These are phyloP conservation scores for Phytophthora pini DNA, from an alignment of 352 stramenopile genomes.

Conservation along the genomic window DNA sequence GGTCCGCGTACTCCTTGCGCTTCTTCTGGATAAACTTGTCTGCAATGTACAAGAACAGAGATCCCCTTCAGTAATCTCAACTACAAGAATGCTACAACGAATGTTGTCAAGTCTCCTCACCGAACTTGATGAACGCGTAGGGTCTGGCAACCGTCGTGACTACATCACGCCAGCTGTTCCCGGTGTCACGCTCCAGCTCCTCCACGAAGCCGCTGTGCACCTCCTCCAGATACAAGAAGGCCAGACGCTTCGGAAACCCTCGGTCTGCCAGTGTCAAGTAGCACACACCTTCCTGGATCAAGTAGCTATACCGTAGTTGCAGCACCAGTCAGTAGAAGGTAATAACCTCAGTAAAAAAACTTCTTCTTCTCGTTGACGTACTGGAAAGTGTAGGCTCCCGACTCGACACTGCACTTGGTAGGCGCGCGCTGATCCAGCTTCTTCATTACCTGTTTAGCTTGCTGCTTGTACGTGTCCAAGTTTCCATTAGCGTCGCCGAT, in stretches of 20 bases:
- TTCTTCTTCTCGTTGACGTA: constrained; percentile 46
- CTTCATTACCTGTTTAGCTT: constrained; percentile 96
- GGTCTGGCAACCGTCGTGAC: constrained; percentile 96
- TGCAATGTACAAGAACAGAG: constrained; percentile 21
- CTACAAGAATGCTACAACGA: no score
- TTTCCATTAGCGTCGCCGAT: constrained; percentile 84
- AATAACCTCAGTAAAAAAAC: background rate
- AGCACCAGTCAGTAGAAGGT: constrained; percentile 1
- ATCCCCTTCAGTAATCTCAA: background rate
- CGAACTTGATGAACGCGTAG: constrained; percentile 99
- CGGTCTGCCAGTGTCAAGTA: constrained; percentile 97
- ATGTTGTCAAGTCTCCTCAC: constrained; percentile 29
- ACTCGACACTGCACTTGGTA: constrained; percentile 95
- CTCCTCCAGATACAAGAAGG: constrained; percentile 98
- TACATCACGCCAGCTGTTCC: constrained; percentile 89
- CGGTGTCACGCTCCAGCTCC: constrained; percentile 94
- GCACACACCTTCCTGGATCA: constrained; percentile 97
- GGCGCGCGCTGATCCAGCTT: constrained; percentile 90
- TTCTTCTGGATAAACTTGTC: constrained; percentile 98
- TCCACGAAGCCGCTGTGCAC: constrained; percentile 94
- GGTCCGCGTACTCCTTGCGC: constrained; percentile 97
- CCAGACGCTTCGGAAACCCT: constrained; percentile 97
- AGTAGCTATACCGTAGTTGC: constrained; percentile 80
- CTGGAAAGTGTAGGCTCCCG: constrained; percentile 92
- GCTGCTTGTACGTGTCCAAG: constrained; percentile 91